Base-by-base conservation (phyloP, 495 filamentous ascomycete species). In the Trichocladium antarcticum region DNA sequence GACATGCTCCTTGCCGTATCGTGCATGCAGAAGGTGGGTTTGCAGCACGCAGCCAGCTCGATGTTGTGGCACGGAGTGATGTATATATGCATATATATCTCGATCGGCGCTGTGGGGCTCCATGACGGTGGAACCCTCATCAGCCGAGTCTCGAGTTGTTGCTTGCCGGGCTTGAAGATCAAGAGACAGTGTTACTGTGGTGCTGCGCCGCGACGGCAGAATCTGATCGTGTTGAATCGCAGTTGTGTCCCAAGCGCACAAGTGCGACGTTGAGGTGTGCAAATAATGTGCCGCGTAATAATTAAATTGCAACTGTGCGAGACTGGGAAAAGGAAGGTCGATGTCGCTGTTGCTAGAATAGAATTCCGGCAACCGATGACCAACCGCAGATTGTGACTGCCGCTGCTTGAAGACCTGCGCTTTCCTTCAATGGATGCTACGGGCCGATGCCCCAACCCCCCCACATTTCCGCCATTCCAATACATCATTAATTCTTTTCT, bases 191-290 rank as follows among this genome's bases (percentile, higher is more conserved):
- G 24, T 16, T 6, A 24, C n/a, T n/a, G n/a, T n/a, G 16, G 24
- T 27, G 8, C 24, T 27, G 24, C 24, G n/a, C 17, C 22, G 32
- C 19, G 10, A 29, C 31, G 42, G 50, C 55, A 57, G 52, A 43
- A 60, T 53, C 49, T 24, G 56, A 61, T 62, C 52, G 57, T 50
- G 44, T 54, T 57, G 41, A 53, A 50, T 50, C 45, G 56, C 50
- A 56, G 48, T 34, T 49, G 35, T 49, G 49, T 53, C 57, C 46
- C 52, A 53, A 46, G 47, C 5, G 45, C 60, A 55, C 59, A 62
- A 47, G 61, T 57, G 58, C 54, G 56, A 47, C 42, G 29, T 20
- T 12, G 44, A 54, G 52, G 58, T 57, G 57, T 57, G 56, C 20
- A 37, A 34, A 49, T 54, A 61, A 64, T 64, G 53, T 56, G 58